Conservation (phyloP, 2,329 filamentous ascomycete species). For the Beauveria varroae region DNA sequence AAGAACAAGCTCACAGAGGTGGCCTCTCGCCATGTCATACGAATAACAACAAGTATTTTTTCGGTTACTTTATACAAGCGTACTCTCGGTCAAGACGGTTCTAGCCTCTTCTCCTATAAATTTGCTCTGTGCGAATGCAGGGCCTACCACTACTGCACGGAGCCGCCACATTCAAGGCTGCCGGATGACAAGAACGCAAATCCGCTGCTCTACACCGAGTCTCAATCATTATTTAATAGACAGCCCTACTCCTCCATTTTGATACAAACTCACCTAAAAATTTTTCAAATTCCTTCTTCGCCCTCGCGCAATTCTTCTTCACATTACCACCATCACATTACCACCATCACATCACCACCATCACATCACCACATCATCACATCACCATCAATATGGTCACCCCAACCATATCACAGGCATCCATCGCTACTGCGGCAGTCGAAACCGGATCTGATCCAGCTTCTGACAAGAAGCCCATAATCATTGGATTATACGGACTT, state of each 20-base stretch:
- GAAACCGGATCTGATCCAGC: not conserved
- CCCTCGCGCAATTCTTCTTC: not conserved
- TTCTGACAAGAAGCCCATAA: conserved; percentile 22
- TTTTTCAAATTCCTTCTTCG: not conserved
- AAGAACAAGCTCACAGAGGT: no score
- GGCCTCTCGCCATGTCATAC: no score
- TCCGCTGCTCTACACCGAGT: not conserved
- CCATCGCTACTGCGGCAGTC: not conserved
- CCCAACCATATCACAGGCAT: not conserved
- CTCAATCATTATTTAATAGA: not conserved
- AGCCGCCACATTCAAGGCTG: not conserved
- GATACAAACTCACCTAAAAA: not conserved
- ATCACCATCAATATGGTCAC: not conserved
- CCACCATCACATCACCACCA: not conserved
- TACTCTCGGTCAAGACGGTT: no score
- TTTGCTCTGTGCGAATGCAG: not conserved
- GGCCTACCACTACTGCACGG: not conserved
- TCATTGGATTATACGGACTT: conserved; percentile 49
- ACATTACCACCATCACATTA: not conserved
- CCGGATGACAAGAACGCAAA: not conserved
- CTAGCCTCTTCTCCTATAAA: not conserved
- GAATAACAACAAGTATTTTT: no score
- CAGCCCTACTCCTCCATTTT: not conserved
- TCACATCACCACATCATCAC: not conserved
- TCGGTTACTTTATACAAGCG: no score